Percentiles rank a stretch among this genome's conserved stretches.
Conservation (phyloP, 2,329 filamentous ascomycete genomes). For the Apiospora aurea region DNA sequence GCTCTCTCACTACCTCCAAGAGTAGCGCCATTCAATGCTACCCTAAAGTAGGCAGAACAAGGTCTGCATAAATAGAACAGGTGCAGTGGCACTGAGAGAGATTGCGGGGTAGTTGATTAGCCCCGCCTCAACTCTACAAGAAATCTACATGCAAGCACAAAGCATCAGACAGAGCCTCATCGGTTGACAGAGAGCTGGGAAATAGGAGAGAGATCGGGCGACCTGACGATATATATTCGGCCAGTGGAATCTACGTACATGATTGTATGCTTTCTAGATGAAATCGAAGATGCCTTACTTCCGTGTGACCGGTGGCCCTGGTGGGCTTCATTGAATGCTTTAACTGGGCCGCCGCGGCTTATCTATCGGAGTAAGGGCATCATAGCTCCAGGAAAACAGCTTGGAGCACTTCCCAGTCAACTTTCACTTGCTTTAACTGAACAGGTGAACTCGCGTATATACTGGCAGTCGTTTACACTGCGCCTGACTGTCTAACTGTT, state of each 20-base stretch:
- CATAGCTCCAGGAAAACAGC: neutral
- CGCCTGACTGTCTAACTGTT: neutral
- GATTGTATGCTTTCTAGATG: neutral
- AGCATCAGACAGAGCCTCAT: neutral
- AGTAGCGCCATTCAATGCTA: neutral
- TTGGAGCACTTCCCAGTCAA: slow-evolving; percentile 15
- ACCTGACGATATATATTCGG: too few relatives aligned
- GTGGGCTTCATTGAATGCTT: slow-evolving; percentile 5
- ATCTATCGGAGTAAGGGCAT: neutral
- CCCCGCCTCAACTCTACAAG: neutral
- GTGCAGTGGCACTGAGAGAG: neutral
- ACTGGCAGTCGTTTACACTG: neutral
- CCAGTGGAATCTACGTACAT: too few relatives aligned
- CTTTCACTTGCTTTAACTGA: neutral
- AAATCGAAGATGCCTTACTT: too few relatives aligned
- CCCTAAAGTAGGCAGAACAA: neutral
- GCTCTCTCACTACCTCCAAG: neutral
- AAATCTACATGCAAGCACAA: neutral
- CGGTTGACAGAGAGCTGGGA: neutral
- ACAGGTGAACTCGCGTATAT: neutral
- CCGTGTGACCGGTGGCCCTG: neutral
- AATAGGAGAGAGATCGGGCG: too few relatives aligned
- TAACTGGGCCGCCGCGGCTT: slow-evolving; percentile 15
- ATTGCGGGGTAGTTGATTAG: slow-evolving; percentile 5
- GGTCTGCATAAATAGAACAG: neutral